Evolutionary conservation across 495 filamentous ascomycete genomes (phyloP), one percentile per base, ranked within the genome.

Genomic region (Aspergillus funiculosus): DNA sequence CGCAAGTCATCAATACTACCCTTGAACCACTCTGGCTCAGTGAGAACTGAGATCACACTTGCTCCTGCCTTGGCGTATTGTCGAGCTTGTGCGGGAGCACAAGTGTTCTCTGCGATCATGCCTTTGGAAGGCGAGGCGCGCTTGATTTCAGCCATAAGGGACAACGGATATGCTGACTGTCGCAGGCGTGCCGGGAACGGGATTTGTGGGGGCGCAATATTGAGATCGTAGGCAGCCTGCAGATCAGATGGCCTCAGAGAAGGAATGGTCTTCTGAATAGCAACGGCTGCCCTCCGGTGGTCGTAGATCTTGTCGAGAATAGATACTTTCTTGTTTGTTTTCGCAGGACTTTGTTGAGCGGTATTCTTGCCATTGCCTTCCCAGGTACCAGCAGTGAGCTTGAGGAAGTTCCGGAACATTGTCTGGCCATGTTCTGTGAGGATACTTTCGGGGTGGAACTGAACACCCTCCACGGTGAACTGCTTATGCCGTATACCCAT

Each of bases 1-100:
- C 88, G 82, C 26, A 99, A 71, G 60, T 99, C 92, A 41, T 99
- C 92, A 40, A 97, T 87, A 52, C 84, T 90, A 21, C 92, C 92
- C 65, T 96, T 97, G 71, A 99, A 99, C 89, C 89, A 99, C 54
- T 96, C 84, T 0, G 92, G 92, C 65, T 99, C 92, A 0, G 92
- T 99, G 41, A 99, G 79, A 9, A 99, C 94, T 8, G 90, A 96
- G 54, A 98, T 97, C 21, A 94, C 85, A 53, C 91, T 95, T 19
- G 92, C 94, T 15, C 92, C 94, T 10, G 94, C 89, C 6, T 89
- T 77, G 9, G 94, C 94, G 61, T 98, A 99, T 50, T 82, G 85
- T 41, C 85, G 80, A 32, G 92, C 92, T 67, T 99, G 92, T 7
- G 82, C 79, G 18, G 91, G 87, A 4, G 92, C 92, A 52, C 87